phyloP scores from a whole-genome alignment of 1,284 basidiomycete genomes.

The Rhodotorula sp. region DNA sequence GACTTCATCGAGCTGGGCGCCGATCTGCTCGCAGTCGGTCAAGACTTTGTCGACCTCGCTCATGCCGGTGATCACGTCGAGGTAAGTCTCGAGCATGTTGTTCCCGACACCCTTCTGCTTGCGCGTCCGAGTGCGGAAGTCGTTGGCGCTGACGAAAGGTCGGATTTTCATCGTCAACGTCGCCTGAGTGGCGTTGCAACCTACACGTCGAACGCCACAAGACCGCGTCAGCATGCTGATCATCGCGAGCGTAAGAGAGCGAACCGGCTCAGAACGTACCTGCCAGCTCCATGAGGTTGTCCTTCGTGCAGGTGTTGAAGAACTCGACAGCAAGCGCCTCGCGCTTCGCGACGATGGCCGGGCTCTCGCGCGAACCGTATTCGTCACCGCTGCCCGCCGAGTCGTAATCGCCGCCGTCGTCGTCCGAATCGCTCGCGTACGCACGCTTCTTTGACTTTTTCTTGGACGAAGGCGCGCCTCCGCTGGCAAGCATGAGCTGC shows the following conservation, averaged over 20 bases:
- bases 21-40: slow-evolving; percentile 82
- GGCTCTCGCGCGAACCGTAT: slow-evolving; percentile 34
- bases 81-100: slow-evolving; percentile 86
- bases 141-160: slow-evolving; percentile 76
- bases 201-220: slow-evolving; percentile 52
- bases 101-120: slow-evolving; percentile 91
- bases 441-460: slow-evolving; percentile 25
- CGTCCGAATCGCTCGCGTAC: slow-evolving; percentile 31
- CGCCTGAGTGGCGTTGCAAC: slow-evolving; percentile 80
- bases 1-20: slow-evolving; percentile 60
- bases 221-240: background rate
- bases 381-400: slow-evolving; percentile 41
- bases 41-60: slow-evolving; percentile 86
- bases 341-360: slow-evolving; percentile 40
- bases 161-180: slow-evolving; percentile 73
- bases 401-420: slow-evolving; percentile 40
- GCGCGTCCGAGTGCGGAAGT: slow-evolving; percentile 72
- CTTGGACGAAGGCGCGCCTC: slow-evolving; percentile 15
- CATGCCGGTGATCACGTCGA: slow-evolving; percentile 84
- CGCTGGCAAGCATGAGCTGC: slow-evolving; percentile 23
- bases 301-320: slow-evolving; percentile 74
- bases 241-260: background rate
- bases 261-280: slow-evolving; percentile 56
- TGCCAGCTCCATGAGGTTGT: slow-evolving; percentile 81
- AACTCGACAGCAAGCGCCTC: slow-evolving; percentile 68